phyloP scores from a whole-genome alignment of 2,329 filamentous ascomycete species.

The Cercospora berteroae region DNA sequence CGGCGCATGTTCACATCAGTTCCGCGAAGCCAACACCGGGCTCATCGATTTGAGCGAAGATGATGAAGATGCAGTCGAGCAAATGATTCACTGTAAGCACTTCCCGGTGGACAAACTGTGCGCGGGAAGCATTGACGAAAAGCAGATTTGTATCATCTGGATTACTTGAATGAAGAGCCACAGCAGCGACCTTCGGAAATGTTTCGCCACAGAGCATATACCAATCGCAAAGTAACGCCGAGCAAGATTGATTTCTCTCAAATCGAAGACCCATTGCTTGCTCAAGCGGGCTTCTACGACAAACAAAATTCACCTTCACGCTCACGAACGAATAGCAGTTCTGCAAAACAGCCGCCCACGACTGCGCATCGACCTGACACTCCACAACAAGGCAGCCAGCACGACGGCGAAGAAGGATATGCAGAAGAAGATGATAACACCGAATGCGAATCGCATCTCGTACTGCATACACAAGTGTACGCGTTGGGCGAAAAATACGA shows the following conservation, averaged over 20 bases:
- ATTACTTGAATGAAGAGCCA: conserved; percentile 35
- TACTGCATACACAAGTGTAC: conserved; percentile 51
- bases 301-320: background rate
- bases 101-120: background rate
- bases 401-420: conserved; percentile 40
- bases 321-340: background rate
- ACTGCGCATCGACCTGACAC: conserved; percentile 18
- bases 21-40: conserved; percentile 37
- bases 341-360: background rate
- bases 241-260: conserved; percentile 38
- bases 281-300: conserved; percentile 35
- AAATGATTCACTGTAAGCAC: conserved; percentile 42
- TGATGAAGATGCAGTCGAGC: conserved; percentile 41
- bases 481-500: conserved; percentile 54
- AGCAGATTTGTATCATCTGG: conserved; percentile 41
- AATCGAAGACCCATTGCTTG: conserved; percentile 39
- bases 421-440: conserved; percentile 38
- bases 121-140: background rate
- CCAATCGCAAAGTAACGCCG: conserved; percentile 30
- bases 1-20: conserved; percentile 39
- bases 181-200: conserved; percentile 31
- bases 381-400: conserved; percentile 25
- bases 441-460: conserved; percentile 43
- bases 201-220: conserved; percentile 36
- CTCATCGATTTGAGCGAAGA: conserved; percentile 41